These are phyloP conservation scores for Gautieria morchelliformis DNA, from an alignment of 768 basidiomycete genomes.

Conservation along the genomic window DNA sequence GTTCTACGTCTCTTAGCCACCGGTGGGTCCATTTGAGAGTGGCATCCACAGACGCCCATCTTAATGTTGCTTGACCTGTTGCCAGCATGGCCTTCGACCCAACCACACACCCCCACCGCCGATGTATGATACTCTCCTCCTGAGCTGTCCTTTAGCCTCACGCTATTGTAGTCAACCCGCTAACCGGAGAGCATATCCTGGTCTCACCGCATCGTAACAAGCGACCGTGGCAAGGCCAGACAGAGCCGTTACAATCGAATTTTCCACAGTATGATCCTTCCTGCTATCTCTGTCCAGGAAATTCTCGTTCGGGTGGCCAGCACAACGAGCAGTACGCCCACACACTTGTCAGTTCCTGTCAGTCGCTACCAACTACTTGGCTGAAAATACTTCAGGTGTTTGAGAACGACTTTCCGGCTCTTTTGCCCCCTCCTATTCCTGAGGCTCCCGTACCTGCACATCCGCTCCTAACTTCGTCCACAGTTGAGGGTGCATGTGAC, in stretches of 20 bases:
- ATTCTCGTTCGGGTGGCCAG: conserved; percentile 61
- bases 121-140: conserved; percentile 36
- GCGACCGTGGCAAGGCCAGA: conserved; percentile 87
- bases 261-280: conserved; percentile 57
- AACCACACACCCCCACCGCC: conserved; percentile 56
- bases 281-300: conserved; percentile 88
- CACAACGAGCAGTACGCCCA: conserved; percentile 58
- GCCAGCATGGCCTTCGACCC: conserved; percentile 38
- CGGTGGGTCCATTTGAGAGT: neutral
- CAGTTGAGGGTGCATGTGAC: conserved; percentile 78
- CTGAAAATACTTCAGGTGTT: conserved; percentile 30
- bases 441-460: conserved; percentile 40
- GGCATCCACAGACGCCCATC: neutral
- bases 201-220: conserved; percentile 87
- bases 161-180: conserved; percentile 56
- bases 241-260: conserved; percentile 49
- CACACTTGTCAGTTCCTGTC: conserved; percentile 33
- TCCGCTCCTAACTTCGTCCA: conserved; percentile 54
- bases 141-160: neutral
- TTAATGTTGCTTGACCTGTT: neutral
- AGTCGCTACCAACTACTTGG: neutral
- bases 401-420: conserved; percentile 76
- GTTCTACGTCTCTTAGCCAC: conserved; percentile 2
- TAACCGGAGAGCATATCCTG: conserved; percentile 66
- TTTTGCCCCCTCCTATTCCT: conserved; percentile 57